Evolutionary conservation across 352 stramenopile species (phyloP).

Genomic region (Pythium vanterpoolii): DNA sequence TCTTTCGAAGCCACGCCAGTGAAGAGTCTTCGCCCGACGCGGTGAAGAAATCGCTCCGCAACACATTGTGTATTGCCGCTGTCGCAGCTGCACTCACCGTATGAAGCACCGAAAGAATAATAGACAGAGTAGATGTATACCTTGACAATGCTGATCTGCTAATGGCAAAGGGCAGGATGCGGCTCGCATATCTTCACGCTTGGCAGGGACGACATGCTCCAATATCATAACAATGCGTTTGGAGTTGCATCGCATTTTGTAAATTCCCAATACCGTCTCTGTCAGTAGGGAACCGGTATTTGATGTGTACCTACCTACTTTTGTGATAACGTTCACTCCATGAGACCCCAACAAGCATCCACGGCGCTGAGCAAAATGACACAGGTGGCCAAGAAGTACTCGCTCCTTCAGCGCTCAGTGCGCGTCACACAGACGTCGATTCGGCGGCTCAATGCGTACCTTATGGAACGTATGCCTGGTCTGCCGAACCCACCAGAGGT

Average conservation of each 20-base stretch:
- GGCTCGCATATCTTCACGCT: too few relatives aligned
- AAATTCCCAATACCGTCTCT: too few relatives aligned
- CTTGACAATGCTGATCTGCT: background rate
- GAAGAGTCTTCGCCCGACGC: background rate
- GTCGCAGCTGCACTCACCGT: constrained; percentile 25
- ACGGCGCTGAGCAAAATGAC: constrained; percentile 5
- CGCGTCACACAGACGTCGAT: constrained; percentile 66
- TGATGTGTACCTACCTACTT: background rate
- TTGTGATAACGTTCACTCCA: background rate
- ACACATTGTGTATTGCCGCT: constrained; percentile 42
- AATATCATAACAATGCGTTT: too few relatives aligned
- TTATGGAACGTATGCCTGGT: constrained; percentile 56
- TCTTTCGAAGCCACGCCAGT: constrained; percentile 3
- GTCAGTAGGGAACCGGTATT: background rate
- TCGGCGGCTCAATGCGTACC: constrained; percentile 44
- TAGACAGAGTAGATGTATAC: background rate
- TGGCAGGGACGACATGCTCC: too few relatives aligned
- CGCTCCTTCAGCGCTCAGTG: constrained; percentile 72
- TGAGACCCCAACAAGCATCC: background rate
- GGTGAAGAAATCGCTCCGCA: constrained; percentile 24
- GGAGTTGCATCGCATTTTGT: background rate
- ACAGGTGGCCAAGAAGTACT: constrained; percentile 53
- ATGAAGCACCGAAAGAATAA: background rate
- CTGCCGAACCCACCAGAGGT: constrained; percentile 70
- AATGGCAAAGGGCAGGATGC: too few relatives aligned